Evolutionary conservation across 1,139 yeast genomes (phyloP), one percentile per base, ranked within the genome.

Genomic region (Geotrichum siamense): DNA sequence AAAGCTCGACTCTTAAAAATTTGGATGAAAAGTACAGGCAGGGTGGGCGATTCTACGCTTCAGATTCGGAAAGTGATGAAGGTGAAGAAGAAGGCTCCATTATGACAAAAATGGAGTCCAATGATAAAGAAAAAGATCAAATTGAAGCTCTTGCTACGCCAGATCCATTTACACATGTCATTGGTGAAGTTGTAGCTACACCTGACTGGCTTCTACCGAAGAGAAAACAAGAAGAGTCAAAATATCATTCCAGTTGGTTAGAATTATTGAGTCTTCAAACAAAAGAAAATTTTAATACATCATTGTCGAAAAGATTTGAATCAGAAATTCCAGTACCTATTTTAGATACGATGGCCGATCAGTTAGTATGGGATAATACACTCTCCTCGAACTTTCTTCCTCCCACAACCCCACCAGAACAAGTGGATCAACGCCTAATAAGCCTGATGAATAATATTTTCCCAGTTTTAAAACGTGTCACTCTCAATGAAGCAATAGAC

Each of bases 21-120:
- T 79, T 86, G 22, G 95, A 86, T 59, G 78, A 83, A 45, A 86
- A 86, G 56, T 86, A 86, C 55, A 82, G 84, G 5, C 75, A 75
- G 54, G 96, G 96, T 5, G 96, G 96, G 2, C 82, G 85, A 55
- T 86, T 82, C 56, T 84, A 79, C 57, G 84, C 79, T 20, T 55
- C 59, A 1, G 55, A 52, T n/a, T 57, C 57, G 0, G 57, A 53
- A 12, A 56, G 53, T 4, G 55, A 53, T 12, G 53, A 50, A 9
- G 59, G 48, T 3, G 51, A 45, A 2, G 46, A 39, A 3, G 55
- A 50, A 8, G 50, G 41, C 8, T 36, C 26, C 39, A 23, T 30
- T 29, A 34, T 9, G 39, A 28, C 34, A 44, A 3, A 44, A 41
- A 2, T 17, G 15, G 37, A 25, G 45, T 34, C 21, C 15, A 34